Evolutionary conservation across 2,329 filamentous ascomycete species (phyloP), one percentile per base, ranked within the genome.

Genomic region (Myriosclerotinia scirpicola): DNA sequence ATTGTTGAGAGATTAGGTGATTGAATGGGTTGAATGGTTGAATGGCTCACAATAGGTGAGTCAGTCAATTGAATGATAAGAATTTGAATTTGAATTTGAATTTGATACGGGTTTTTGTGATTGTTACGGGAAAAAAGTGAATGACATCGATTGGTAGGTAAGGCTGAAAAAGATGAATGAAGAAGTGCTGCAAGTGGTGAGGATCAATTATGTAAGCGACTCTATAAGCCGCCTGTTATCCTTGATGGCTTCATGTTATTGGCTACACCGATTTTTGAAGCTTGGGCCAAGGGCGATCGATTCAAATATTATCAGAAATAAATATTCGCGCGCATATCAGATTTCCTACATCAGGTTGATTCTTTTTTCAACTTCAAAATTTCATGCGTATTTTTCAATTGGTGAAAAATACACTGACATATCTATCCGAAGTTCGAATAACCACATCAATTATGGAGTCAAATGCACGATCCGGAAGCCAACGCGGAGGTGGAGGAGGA

Each of bases 401-500:
- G 9, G 9, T 50, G 44, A 50, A 50, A 61, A 61, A 52, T 26
- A 40, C 30, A 11, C 26, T 61, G 12, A 20, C 34, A 38, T 26
- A 50, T 17, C 15, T 64, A 20, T 50, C 44, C 8, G 46, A 61
- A 26, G 44, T 61, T 40, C 61, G 55, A 40, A 17, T 62, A 34
- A 54, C 67, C n/a, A 69, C 65, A 58, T 67, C 66, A 38, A 40
- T 67, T n/a, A 59, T 64, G n/a, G 65, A 67, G 36, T 40, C 65
- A 53, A 70, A 65, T 62, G 56, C 68, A 65, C 58, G 54, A 58
- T 50, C 67, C 56, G 69, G 65, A 34, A 64, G 54, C 54, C 67
- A 66, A 40, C 55, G 61, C 30, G 63, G 68, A 52, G 66, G 69
- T 58, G 66, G 68, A 34, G 66, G 74, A 54, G 72, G 73, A 48